Conservation (phyloP, 768 basidiomycete species). For the Panaeolus cyanescens region DNA sequence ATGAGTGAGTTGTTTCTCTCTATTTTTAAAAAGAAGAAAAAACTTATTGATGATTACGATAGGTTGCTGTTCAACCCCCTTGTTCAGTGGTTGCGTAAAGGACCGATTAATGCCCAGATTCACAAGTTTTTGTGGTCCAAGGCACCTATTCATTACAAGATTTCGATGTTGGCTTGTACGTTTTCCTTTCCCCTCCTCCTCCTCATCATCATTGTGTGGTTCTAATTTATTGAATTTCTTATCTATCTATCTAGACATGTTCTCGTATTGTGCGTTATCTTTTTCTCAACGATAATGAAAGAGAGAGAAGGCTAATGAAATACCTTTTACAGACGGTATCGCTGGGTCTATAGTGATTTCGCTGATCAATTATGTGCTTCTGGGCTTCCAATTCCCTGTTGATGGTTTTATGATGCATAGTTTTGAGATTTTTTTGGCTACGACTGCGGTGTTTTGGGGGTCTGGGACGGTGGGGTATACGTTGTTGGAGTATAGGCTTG, state of each 20-base stretch:
- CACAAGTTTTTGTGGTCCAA: slow-evolving; percentile 73
- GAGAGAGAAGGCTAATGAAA: too few relatives aligned
- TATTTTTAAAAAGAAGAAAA: too few relatives aligned
- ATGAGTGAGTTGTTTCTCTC: slow-evolving; percentile 51
- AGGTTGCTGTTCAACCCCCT: slow-evolving; percentile 85
- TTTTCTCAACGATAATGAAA: background rate
- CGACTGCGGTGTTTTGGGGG: slow-evolving; percentile 76
- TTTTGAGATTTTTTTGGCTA: slow-evolving; percentile 82
- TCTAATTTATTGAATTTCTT: slow-evolving; percentile 4
- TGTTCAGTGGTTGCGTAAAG: slow-evolving; percentile 70
- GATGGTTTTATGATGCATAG: slow-evolving; percentile 79
- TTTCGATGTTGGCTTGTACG: slow-evolving; percentile 72
- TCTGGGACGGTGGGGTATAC: slow-evolving; percentile 73
- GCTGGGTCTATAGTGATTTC: slow-evolving; percentile 67
- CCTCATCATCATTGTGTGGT: background rate
- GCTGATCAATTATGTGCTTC: slow-evolving; percentile 72
- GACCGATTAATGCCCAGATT: slow-evolving; percentile 79
- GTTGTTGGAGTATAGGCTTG: slow-evolving; percentile 72
- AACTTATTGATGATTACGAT: slow-evolving; percentile 19
- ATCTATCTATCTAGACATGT: slow-evolving; percentile 41
- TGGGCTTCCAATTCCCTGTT: slow-evolving; percentile 72
- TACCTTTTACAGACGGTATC: slow-evolving; percentile 51
- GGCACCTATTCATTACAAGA: slow-evolving; percentile 82
- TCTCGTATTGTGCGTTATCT: slow-evolving; percentile 46
- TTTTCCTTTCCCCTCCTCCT: slow-evolving; percentile 10